Base-by-base conservation (phyloP, 331 rosid genomes). In the Saraca asoca region DNA sequence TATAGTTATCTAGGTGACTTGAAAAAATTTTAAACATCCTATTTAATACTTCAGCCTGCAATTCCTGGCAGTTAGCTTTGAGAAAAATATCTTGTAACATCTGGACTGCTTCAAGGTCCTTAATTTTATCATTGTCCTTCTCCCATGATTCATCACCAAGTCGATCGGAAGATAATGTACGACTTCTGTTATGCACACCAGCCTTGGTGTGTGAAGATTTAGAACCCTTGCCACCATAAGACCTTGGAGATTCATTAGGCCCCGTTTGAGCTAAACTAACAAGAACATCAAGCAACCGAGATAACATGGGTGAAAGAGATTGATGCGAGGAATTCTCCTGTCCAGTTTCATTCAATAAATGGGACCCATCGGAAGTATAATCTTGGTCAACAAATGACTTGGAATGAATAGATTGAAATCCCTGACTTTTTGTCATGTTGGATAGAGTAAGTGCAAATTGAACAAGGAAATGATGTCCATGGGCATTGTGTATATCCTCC, bases 41-140 rank as follows among this genome's bases (percentile, higher is more conserved):
- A 72, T 88, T 95, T 67, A 95, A 78, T 69, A 95, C 99, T 84
- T 95, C 99, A 7, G 89, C 96, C 77, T 95, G 99, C 85, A 95
- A 78, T 68, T 88, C 97, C 80, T 80, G 73, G 73, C 79, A 83
- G 75, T 78, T 78, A 11, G 96, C 90, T 80, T 95, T 95, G 68
- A 95, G 95, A 78, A 95, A 94, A 82, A 95, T 88, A 75, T 95
- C 95, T 81, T 91, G 99, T 86, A 95, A 78, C 97, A 91, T 91
- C 86, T 91, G 99, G 55, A 95, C 95, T 72, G 99, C 97, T 82
- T 95, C 99, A 45, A 95, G 96, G 78, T 95, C 99, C 83, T 90
- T 95, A 64, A 95, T 95, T 88, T 87, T 88, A 73, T 78, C 80
- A 70, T 75, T 95, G 66, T 79, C 95, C 82, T 82, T 91, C 80